These are phyloP conservation scores for Barbatosphaeria neglecta DNA, from an alignment of 495 filamentous ascomycete species.

Conservation along the genomic window DNA sequence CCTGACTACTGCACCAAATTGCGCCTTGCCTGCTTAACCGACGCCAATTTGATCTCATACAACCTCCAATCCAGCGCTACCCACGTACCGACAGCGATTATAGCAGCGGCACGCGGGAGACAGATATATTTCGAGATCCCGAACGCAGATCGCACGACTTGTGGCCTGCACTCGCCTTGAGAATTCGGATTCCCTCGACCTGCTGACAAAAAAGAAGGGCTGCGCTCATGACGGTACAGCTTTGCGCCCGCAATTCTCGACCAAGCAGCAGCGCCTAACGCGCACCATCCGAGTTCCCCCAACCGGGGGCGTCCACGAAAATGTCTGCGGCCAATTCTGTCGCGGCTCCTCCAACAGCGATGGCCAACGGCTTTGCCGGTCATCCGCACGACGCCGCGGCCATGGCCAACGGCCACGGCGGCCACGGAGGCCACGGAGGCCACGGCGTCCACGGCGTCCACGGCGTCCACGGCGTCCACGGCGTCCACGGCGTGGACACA, in stretches of 20 bases:
- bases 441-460: constrained; percentile 9
- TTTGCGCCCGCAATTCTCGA: constrained; percentile 2
- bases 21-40: not conserved
- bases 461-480: constrained; percentile 20
- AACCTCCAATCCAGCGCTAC: not conserved
- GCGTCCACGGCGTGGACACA: constrained; percentile 23
- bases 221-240: not conserved
- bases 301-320: constrained; percentile 1
- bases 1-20: not conserved
- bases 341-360: constrained; percentile 17
- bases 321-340: constrained; percentile 16
- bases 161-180: not conserved
- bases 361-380: constrained; percentile 13
- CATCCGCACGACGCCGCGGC: constrained; percentile 10
- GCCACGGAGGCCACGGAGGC: too few species aligned
- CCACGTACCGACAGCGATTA: not conserved
- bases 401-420: constrained; percentile 22
- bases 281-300: not conserved
- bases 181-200: not conserved
- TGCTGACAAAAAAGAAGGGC: not conserved
- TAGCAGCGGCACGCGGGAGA: too few species aligned
- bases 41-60: not conserved
- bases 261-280: constrained; percentile 6
- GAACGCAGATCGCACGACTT: too few species aligned
- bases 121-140: too few species aligned